Evolutionary conservation across 176 grass and related monocot genomes (phyloP).

Genomic region (Rhynchospora pubera): DNA sequence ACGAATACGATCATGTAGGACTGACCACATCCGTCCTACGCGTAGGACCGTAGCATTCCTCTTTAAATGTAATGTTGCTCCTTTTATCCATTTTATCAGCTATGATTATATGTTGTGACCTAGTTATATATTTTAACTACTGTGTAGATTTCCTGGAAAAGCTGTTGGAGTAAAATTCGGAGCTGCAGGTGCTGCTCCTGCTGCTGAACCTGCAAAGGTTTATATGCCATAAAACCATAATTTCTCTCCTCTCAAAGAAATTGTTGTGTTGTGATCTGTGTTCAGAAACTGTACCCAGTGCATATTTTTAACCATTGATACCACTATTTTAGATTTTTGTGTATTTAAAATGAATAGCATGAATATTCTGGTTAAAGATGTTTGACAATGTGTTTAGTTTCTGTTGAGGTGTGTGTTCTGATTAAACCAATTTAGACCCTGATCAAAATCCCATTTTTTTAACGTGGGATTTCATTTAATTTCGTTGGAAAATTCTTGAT

Average conservation of each 20-base stretch:
- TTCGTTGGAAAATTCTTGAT: too few relatives aligned
- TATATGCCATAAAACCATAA: neutral
- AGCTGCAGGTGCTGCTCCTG: conserved; percentile 37
- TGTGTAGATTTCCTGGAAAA: conserved; percentile 68
- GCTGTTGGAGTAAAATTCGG: conserved; percentile 55
- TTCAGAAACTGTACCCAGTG: neutral
- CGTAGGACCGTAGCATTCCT: too few relatives aligned
- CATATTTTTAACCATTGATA: neutral
- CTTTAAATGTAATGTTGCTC: neutral
- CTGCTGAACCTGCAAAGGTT: conserved; percentile 49
- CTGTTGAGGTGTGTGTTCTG: too few relatives aligned
- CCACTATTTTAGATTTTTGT: too few relatives aligned
- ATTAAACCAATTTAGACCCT: too few relatives aligned
- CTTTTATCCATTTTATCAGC: neutral
- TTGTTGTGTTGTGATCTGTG: neutral
- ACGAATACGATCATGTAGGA: too few relatives aligned
- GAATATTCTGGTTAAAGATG: too few relatives aligned
- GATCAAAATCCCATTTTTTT: too few relatives aligned
- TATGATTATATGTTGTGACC: conserved; percentile 1
- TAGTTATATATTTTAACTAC: neutral
- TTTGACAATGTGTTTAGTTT: too few relatives aligned
- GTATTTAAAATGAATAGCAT: too few relatives aligned
- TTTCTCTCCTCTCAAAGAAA: neutral
- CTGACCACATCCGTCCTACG: too few relatives aligned
- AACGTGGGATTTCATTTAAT: too few relatives aligned